Percentiles rank a stretch among this genome's conserved stretches.
phyloP scores from a whole-genome alignment of 306 rosid species.

The Vigna hirtella region DNA sequence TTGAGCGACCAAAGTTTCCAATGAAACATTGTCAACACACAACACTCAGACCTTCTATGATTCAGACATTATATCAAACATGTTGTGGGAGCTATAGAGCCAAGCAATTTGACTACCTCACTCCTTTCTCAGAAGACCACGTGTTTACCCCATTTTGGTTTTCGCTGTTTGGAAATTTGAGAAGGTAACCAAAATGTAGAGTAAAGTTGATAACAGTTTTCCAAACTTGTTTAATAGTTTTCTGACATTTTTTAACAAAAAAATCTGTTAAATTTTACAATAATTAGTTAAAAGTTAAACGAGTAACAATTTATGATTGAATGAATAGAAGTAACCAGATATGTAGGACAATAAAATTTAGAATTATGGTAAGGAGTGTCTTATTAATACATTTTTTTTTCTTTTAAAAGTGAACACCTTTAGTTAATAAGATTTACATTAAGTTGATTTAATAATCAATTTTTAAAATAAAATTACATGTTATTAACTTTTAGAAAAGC shows the following conservation, averaged over 20 bases:
- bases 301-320: not conserved
- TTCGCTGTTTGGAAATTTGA: not conserved
- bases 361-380: not conserved
- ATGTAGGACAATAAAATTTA: no score
- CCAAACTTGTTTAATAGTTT: not conserved
- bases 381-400: no score
- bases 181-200: not conserved
- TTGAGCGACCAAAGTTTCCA: not conserved
- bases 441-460: not conserved
- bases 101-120: not conserved
- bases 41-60: not conserved
- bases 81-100: conserved; percentile 1
- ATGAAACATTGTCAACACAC: conserved; percentile 2
- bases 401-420: not conserved
- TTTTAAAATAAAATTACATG: no score
- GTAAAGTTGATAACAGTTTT: no score
- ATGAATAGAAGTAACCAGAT: no score
- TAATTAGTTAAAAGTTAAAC: no score
- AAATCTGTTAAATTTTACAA: no score
- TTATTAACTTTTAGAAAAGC: no score
- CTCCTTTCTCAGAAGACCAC: not conserved
- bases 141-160: not conserved
- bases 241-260: not conserved
- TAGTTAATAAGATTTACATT: not conserved
- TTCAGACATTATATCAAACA: conserved; percentile 39